A percentile compares a stretch with the other conserved stretches of the same genome.
Conservation (phyloP, 208 protist species). For the Wallacemonas collosoma region DNA sequence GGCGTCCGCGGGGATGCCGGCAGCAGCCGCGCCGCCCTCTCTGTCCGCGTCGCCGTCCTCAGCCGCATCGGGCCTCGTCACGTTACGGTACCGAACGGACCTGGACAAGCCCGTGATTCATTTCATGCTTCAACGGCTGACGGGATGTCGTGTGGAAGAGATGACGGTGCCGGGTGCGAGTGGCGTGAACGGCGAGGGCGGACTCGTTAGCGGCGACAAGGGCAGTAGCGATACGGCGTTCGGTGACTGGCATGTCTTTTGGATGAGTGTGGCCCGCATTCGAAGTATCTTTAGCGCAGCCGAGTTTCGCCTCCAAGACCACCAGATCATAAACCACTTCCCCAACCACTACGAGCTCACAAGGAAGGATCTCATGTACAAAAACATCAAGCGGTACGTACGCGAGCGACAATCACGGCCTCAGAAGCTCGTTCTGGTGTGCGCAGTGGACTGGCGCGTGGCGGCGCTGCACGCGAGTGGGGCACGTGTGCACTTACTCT, state of each 20-base stretch:
- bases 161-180: constrained; percentile 10
- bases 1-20: constrained; percentile 4
- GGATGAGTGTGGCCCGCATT: constrained; percentile 83
- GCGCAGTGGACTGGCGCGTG: constrained; percentile 43
- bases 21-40: neutral
- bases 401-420: constrained; percentile 36
- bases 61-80: neutral
- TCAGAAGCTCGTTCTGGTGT: constrained; percentile 44
- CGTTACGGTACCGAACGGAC: constrained; percentile 81
- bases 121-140: constrained; percentile 72
- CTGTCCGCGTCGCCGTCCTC: neutral
- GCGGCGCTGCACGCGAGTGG: constrained; percentile 29
- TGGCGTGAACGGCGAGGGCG: constrained; percentile 30
- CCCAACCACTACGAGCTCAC: constrained; percentile 98
- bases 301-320: constrained; percentile 76
- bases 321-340: constrained; percentile 97
- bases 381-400: constrained; percentile 95
- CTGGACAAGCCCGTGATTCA: constrained; percentile 86
- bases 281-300: constrained; percentile 66
- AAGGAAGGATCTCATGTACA: constrained; percentile 97
- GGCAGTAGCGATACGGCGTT: constrained; percentile 36
- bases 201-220: neutral
- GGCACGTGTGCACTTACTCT: constrained; percentile 1
- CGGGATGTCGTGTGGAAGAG: constrained; percentile 27
- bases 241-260: constrained; percentile 92